These are phyloP conservation scores for Arabidopsis lyrata DNA, from an alignment of 441 rosid genomes.

Conservation along the genomic window DNA sequence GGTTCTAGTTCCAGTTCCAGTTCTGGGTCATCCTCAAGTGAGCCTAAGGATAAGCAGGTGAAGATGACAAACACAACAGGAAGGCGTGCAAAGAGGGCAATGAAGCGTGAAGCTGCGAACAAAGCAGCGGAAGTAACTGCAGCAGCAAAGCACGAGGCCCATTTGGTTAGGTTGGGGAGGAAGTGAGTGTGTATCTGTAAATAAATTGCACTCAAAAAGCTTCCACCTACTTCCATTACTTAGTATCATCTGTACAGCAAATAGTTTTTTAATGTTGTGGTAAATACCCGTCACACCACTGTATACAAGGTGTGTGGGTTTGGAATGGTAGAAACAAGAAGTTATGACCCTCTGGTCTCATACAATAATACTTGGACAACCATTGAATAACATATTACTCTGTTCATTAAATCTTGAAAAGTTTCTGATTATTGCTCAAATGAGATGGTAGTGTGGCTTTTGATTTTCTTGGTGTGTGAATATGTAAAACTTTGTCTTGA, in stretches of 20 bases:
- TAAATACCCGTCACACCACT: constrained; percentile 12
- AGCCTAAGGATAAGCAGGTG: constrained; percentile 59
- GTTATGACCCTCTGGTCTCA: constrained; percentile 7
- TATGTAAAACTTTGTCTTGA: not conserved
- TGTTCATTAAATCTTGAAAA: constrained; percentile 15
- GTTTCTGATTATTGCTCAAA: not conserved
- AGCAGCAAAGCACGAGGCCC: constrained; percentile 77
- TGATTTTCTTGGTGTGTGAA: not conserved
- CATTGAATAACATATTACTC: not conserved
- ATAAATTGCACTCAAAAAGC: constrained; percentile 5
- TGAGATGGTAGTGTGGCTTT: not conserved
- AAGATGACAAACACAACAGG: constrained; percentile 56
- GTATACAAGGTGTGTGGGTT: constrained; percentile 10
- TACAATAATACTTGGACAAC: constrained; percentile 8
- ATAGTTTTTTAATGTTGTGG: constrained; percentile 33
- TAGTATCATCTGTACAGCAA: constrained; percentile 36
- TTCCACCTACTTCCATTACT: constrained; percentile 12
- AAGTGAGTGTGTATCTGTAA: constrained; percentile 43
- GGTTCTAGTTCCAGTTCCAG: constrained; percentile 56
- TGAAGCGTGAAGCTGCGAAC: constrained; percentile 93
- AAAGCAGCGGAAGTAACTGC: constrained; percentile 68
- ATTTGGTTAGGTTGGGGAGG: constrained; percentile 67
- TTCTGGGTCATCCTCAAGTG: constrained; percentile 49
- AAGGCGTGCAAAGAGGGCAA: constrained; percentile 85
- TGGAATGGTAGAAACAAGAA: not conserved